Conservation (phyloP, 768 basidiomycete species). For the Boletus rubescentipes region DNA sequence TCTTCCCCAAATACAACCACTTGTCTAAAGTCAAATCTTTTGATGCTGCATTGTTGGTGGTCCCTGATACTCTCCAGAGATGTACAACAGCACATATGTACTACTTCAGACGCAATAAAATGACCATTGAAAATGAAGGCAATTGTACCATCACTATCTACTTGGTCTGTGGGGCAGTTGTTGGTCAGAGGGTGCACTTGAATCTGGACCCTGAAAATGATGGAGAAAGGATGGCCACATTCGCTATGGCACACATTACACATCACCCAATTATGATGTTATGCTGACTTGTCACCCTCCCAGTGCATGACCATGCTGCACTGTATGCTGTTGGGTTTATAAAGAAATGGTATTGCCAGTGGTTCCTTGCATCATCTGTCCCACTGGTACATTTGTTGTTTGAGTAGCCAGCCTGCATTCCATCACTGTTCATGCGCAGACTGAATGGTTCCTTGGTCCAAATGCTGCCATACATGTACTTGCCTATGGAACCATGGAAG, state of each 20-base stretch:
- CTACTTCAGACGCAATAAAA: not conserved
- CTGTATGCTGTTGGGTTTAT: constrained; percentile 2
- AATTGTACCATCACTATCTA: not conserved
- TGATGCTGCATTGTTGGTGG: not conserved
- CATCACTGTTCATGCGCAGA: not conserved
- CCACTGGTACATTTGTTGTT: constrained; percentile 1
- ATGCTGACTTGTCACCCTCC: not conserved
- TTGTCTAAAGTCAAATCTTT: not conserved
- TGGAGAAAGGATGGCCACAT: constrained; percentile 6
- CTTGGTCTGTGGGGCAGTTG: not conserved
- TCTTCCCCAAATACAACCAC: constrained; percentile 9
- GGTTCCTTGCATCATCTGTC: constrained; percentile 8
- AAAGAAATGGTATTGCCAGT: constrained; percentile 4
- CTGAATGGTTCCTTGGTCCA: constrained; percentile 9
- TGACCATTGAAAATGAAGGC: not conserved
- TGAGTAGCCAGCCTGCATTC: too few species aligned
- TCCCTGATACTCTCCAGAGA: not conserved
- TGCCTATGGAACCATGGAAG: constrained; percentile 1
- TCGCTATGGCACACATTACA: constrained; percentile 4
- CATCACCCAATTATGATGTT: not conserved
- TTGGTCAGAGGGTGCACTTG: not conserved
- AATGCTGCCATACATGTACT: not conserved
- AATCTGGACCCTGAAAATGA: constrained; percentile 3
- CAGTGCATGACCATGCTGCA: constrained; percentile 5
- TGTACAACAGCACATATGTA: not conserved